phyloP scores from a whole-genome alignment of 2,329 filamentous ascomycete genomes.

The Pseudogymnoascus pannorum region DNA sequence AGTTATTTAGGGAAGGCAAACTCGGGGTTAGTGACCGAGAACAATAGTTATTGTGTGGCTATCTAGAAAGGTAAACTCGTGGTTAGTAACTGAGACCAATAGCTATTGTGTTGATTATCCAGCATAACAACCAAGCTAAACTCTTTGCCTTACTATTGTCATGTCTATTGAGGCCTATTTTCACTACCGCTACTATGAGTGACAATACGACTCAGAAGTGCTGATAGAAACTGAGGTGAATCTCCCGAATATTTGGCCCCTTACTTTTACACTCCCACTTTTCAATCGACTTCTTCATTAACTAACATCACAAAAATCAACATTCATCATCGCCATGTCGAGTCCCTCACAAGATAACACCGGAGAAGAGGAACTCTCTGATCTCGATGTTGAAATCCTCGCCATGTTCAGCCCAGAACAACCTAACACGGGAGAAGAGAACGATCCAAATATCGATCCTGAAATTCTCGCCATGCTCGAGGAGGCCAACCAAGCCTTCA shows the following conservation, averaged over 20 bases:
- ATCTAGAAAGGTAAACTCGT: not conserved
- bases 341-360: too few relatives aligned
- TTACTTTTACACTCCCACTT: too few relatives aligned
- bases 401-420: not conserved
- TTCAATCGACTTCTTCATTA: not conserved
- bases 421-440: not conserved
- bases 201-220: not conserved
- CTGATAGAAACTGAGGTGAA: not conserved
- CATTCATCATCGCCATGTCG: not conserved
- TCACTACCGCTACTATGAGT: not conserved
- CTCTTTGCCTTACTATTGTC: not conserved
- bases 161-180: not conserved
- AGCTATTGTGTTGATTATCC: not conserved
- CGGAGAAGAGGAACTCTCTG: not conserved
- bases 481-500: not conserved
- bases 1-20: not conserved
- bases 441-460: not conserved
- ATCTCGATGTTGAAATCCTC: not conserved
- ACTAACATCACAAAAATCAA: not conserved
- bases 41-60: not conserved
- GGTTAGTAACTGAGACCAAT: not conserved
- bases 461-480: conserved; percentile 4
- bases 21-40: not conserved
- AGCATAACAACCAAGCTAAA: not conserved
- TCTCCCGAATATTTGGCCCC: not conserved